phyloP scores from a whole-genome alignment of 176 grass and related monocot genomes.

The Neostapfia colusana region DNA sequence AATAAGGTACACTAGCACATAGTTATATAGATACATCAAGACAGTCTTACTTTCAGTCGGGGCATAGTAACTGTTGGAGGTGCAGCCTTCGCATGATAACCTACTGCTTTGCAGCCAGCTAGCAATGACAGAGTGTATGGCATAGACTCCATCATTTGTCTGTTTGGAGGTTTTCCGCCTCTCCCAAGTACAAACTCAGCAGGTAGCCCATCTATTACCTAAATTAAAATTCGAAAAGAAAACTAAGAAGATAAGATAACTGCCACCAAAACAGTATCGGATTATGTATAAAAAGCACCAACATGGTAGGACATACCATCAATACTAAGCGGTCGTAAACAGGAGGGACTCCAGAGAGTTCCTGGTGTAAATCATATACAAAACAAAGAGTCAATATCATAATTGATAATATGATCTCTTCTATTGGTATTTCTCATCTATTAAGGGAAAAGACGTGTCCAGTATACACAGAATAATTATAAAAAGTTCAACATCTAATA shows the following conservation, averaged over 20 bases:
- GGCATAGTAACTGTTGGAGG: constrained; percentile 95
- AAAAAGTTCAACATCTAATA: constrained; percentile 4
- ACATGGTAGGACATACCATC: constrained; percentile 63
- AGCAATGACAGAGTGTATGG: constrained; percentile 83
- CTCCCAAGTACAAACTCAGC: constrained; percentile 89
- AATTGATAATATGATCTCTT: background rate
- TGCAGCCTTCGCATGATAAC: constrained; percentile 95
- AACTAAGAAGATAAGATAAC: constrained; percentile 12
- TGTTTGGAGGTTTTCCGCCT: constrained; percentile 56
- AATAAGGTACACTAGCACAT: background rate
- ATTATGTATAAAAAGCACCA: constrained; percentile 14
- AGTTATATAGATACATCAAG: background rate
- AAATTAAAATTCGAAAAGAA: constrained; percentile 54
- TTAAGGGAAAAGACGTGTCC: background rate
- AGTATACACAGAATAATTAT: background rate
- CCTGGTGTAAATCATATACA: constrained; percentile 41
- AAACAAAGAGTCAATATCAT: constrained; percentile 12
- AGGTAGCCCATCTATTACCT: constrained; percentile 95
- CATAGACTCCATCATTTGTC: constrained; percentile 74
- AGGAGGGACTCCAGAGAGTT: constrained; percentile 65
- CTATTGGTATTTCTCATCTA: background rate
- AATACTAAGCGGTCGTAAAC: constrained; percentile 72
- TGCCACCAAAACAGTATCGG: background rate
- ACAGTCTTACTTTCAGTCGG: constrained; percentile 70
- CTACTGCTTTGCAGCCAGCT: constrained; percentile 56